Evolutionary conservation across 148 eudicot genomes (phyloP), one percentile per base, ranked within the genome.

Genomic region (Chenopodium berlandieri): DNA sequence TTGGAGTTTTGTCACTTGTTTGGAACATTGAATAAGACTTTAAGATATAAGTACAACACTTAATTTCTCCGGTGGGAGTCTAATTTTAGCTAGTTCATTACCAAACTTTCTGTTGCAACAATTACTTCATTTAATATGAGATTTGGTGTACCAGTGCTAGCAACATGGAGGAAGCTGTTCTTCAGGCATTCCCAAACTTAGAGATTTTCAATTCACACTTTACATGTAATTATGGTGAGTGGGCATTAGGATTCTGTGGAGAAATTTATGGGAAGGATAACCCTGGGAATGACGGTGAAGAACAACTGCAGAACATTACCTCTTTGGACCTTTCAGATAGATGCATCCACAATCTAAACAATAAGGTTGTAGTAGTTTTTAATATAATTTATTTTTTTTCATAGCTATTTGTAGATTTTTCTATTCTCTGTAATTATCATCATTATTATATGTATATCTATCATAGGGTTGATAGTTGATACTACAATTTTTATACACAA

Each of bases 191-290:
- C 85, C 95, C 94, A 37, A 79, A 82, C 66, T 81, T 96, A 83
- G 99, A 96, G 87, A 91, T 96, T 68, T 92, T 88, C 80, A 96
- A 96, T 86, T 92, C 93, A 46, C 68, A 73, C 40, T 96, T 92
- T 83, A 96, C 98, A n/a, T 32, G 79, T 82, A 91, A 88, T 46
- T 96, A 82, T 88, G 94, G 91, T 75, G 91, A 87, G 64, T 96
- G 99, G 99, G 99, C 98, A 31, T 78, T 96, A 70, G 99, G 99
- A 81, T 96, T 91, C 83, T 96, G 99, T 87, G 99, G 94, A 82
- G 99, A 89, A 81, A 78, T 92, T 78, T 90, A 85, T 74, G 90
- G 84, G n/a, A 87, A 90, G 87, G 95, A 92, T 62, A 94, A 90
- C 70, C 90, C 95, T 52, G 94, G 85, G 60, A 77, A 19, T 86